A percentile compares a stretch with the other conserved stretches of the same genome.
Evolutionary conservation across 306 rosid species (phyloP).

Genomic region (Cajanus cajan): DNA sequence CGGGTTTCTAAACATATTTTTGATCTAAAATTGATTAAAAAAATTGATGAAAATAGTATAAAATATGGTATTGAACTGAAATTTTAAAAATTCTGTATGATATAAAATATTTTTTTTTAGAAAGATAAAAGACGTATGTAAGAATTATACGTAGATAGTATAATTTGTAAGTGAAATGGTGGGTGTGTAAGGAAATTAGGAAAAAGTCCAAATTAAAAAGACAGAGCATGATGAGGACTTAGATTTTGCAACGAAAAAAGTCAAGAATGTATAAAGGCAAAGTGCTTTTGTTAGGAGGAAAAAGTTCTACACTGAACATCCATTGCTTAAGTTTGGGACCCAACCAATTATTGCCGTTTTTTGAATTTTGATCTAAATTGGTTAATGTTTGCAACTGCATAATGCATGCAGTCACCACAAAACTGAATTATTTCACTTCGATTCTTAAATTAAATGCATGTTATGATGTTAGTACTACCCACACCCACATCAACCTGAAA

Average conservation of each 20-base stretch:
- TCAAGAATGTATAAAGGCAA: constrained; percentile 2
- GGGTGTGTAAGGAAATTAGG: not conserved
- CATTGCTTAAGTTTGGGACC: not conserved
- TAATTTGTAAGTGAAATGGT: constrained; percentile 30
- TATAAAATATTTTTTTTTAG: too few relatives aligned
- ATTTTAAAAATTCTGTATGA: too few relatives aligned
- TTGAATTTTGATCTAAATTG: not conserved
- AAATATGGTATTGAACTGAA: too few relatives aligned
- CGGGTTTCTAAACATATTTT: too few relatives aligned
- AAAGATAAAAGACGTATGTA: too few relatives aligned
- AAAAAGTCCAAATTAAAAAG: constrained; percentile 28
- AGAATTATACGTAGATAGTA: too few relatives aligned
- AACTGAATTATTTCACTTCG: not conserved
- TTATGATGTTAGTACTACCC: too few relatives aligned
- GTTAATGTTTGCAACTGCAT: not conserved
- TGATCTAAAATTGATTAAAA: too few relatives aligned
- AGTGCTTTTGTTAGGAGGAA: not conserved
- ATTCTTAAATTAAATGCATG: not conserved
- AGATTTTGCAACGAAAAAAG: not conserved
- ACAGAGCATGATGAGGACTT: constrained; percentile 6
- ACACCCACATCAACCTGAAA: not conserved
- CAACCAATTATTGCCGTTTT: not conserved
- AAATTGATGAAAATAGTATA: too few relatives aligned
- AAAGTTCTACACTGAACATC: not conserved
- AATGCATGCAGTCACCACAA: not conserved